Conservation (phyloP, 257 asterid genomes). For the Lycium ferocissimum region DNA sequence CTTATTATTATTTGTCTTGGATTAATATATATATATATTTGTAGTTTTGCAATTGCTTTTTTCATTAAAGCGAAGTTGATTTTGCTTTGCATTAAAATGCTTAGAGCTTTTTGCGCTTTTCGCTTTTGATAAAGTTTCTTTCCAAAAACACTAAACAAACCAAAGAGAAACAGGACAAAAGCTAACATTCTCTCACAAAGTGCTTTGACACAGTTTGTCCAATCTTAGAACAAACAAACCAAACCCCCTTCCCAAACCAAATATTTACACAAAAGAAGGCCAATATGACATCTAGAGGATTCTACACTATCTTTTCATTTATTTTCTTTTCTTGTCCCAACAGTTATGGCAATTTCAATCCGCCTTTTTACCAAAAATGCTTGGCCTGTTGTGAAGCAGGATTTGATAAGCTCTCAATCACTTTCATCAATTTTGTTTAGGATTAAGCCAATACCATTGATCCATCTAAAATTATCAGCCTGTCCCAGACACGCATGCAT, state of each 20-base stretch:
- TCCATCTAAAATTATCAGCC: not conserved
- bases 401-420: not conserved
- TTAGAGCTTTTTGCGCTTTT: no score
- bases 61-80: no score
- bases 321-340: not conserved
- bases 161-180: not conserved
- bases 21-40: no score
- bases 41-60: no score
- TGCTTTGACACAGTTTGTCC: not conserved
- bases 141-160: not conserved
- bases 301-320: not conserved
- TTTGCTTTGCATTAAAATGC: no score
- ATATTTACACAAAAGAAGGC: not conserved
- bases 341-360: not conserved
- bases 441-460: not conserved
- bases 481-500: not conserved
- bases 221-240: slow-evolving; percentile 1
- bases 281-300: not conserved
- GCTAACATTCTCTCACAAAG: not conserved
- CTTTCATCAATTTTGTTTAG: slow-evolving; percentile 5
- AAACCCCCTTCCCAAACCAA: not conserved
- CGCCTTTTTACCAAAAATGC: not conserved
- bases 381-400: not conserved
- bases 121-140: not conserved
- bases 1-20: no score